A percentile compares a stretch with the other conserved stretches of the same genome.
Conservation (phyloP, 164 flowering plant species). For the Nymphaea thermarum region DNA sequence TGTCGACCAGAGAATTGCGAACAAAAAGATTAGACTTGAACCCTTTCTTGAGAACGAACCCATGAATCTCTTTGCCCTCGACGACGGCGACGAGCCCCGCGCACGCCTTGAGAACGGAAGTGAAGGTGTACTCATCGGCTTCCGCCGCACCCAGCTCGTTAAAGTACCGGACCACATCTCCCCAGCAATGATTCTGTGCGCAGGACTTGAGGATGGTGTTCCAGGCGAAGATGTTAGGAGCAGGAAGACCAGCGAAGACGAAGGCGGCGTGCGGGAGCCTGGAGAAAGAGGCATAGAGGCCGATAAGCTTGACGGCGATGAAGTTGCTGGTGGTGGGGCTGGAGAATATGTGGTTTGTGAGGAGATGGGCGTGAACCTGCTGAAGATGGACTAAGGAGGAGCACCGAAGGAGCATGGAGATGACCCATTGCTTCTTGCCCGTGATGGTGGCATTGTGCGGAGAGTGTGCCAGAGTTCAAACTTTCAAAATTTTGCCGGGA, state of each 20-base stretch:
- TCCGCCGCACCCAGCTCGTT: background rate
- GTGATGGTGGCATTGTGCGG: background rate
- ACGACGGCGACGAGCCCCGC: constrained; percentile 6
- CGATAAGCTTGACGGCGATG: constrained; percentile 24
- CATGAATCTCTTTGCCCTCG: constrained; percentile 23
- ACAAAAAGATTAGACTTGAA: constrained; percentile 35
- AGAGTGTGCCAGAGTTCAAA: background rate
- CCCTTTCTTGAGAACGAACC: constrained; percentile 21
- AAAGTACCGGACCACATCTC: background rate
- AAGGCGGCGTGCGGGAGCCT: constrained; percentile 22
- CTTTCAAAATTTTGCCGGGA: background rate
- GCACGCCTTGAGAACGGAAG: background rate
- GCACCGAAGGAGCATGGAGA: background rate
- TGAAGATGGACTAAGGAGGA: constrained; percentile 12
- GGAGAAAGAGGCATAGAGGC: constrained; percentile 14
- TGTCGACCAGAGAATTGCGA: constrained; percentile 33
- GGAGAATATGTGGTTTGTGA: constrained; percentile 4
- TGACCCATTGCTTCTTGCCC: background rate
- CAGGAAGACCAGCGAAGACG: constrained; percentile 15
- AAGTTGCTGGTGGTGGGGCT: constrained; percentile 10
- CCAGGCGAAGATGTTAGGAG: constrained; percentile 19
- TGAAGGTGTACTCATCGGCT: background rate
- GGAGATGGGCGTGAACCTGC: constrained; percentile 25
- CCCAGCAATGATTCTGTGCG: constrained; percentile 4
- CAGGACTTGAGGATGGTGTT: constrained; percentile 29